Evolutionary conservation across 352 stramenopile species (phyloP).

Genomic region (Phytophthora idaei): DNA sequence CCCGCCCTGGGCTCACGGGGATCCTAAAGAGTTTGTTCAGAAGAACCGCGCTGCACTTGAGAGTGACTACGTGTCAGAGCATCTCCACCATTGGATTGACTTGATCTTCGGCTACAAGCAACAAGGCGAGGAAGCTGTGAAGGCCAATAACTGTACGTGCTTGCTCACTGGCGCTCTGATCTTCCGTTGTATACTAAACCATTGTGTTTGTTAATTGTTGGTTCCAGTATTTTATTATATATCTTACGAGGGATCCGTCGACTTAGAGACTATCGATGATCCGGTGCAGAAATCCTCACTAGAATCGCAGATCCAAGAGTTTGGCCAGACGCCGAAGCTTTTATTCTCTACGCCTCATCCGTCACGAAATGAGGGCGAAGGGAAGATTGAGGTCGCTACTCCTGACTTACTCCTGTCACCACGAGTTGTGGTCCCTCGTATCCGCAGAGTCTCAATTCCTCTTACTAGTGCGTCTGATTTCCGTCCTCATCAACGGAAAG

Average conservation of each 20-base stretch:
- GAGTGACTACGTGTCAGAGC: conserved; percentile 94
- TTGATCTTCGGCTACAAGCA: conserved; percentile 98
- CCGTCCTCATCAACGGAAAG: conserved; percentile 23
- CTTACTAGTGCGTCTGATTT: conserved; percentile 13
- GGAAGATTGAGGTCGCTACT: conserved; percentile 54
- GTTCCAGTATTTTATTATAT: conserved; percentile 89
- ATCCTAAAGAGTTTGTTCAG: conserved; percentile 90
- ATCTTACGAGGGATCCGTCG: conserved; percentile 87
- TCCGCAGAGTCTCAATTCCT: conserved; percentile 31
- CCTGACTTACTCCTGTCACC: conserved; percentile 58
- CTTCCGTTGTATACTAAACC: neutral
- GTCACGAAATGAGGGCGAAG: conserved; percentile 50
- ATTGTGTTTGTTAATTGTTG: conserved; percentile 8
- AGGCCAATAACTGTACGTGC: conserved; percentile 77
- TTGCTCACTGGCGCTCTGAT: neutral
- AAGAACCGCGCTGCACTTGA: conserved; percentile 96
- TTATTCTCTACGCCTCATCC: conserved; percentile 81
- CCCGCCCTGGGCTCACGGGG: conserved; percentile 92
- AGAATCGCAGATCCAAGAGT: conserved; percentile 93
- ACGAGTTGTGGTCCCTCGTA: conserved; percentile 24
- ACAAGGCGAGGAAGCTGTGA: conserved; percentile 90
- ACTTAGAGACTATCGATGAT: conserved; percentile 86
- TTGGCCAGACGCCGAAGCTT: conserved; percentile 89
- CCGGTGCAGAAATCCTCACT: conserved; percentile 92
- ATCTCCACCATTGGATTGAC: conserved; percentile 98